phyloP scores from a whole-genome alignment of 2,329 filamentous ascomycete species.

The Ophiostoma pallidulum region DNA sequence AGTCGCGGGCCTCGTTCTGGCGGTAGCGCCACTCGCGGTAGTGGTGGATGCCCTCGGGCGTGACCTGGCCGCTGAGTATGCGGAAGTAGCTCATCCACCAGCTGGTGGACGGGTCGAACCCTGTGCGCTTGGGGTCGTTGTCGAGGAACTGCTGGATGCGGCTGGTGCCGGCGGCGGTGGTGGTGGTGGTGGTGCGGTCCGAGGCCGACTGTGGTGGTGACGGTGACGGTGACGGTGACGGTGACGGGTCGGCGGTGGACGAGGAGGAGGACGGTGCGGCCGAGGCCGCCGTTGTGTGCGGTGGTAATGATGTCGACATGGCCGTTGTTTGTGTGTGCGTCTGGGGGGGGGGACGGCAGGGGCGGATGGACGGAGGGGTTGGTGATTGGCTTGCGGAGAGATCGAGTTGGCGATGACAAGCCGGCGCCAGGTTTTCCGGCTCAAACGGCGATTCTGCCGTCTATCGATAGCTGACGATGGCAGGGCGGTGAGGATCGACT shows the following conservation, averaged over 20 bases:
- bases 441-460: background rate
- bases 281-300: background rate
- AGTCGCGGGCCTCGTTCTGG: slow-evolving; percentile 68
- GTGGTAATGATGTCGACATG: slow-evolving; percentile 11
- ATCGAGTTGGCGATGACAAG: no score
- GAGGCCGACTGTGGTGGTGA: background rate
- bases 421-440: no score
- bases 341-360: background rate
- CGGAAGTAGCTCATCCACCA: slow-evolving; percentile 83
- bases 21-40: slow-evolving; percentile 71
- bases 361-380: no score
- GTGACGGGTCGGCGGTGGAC: background rate
- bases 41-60: slow-evolving; percentile 56
- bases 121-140: slow-evolving; percentile 52
- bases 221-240: background rate
- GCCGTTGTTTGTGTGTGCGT: background rate
- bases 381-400: no score
- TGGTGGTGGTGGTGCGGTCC: background rate
- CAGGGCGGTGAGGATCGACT: background rate
- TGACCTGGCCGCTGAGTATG: slow-evolving; percentile 66
- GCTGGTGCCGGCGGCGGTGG: background rate
- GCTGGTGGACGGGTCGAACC: slow-evolving; percentile 50
- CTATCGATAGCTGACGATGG: background rate
- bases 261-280: background rate
- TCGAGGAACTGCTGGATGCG: slow-evolving; percentile 24